phyloP scores from a whole-genome alignment of 495 filamentous ascomycete species.

The Neurospora africana region DNA sequence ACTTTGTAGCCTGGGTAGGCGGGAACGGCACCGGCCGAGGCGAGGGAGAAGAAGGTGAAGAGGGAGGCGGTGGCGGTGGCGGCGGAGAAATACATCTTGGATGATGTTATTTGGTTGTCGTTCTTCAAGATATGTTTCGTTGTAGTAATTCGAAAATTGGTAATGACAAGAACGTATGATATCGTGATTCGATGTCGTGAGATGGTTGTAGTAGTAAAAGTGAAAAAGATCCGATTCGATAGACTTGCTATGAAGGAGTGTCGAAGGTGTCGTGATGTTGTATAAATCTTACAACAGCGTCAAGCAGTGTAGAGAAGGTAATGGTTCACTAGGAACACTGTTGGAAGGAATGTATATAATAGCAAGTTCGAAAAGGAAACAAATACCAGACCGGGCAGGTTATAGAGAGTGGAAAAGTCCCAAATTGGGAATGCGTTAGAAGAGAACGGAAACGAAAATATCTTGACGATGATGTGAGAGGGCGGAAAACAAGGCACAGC shows the following conservation, averaged over 20 bases:
- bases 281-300: neutral
- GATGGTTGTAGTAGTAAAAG: neutral
- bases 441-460: neutral
- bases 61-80: slow-evolving; percentile 6
- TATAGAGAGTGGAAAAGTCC: neutral
- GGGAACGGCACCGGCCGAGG: slow-evolving; percentile 10
- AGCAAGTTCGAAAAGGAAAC: neutral
- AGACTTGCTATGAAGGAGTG: neutral
- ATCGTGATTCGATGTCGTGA: neutral
- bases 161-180: neutral
- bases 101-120: neutral
- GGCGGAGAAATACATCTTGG: neutral
- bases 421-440: neutral
- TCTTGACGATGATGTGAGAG: neutral
- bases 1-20: slow-evolving; percentile 15
- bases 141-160: neutral
- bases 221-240: neutral
- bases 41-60: slow-evolving; percentile 15
- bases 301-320: neutral
- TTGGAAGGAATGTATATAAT: neutral
- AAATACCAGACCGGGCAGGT: neutral
- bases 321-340: neutral
- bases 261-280: neutral
- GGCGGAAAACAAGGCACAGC: neutral
- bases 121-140: neutral